Base-by-base conservation (phyloP, 164 flowering plant genomes). In the Annona squamosa region DNA sequence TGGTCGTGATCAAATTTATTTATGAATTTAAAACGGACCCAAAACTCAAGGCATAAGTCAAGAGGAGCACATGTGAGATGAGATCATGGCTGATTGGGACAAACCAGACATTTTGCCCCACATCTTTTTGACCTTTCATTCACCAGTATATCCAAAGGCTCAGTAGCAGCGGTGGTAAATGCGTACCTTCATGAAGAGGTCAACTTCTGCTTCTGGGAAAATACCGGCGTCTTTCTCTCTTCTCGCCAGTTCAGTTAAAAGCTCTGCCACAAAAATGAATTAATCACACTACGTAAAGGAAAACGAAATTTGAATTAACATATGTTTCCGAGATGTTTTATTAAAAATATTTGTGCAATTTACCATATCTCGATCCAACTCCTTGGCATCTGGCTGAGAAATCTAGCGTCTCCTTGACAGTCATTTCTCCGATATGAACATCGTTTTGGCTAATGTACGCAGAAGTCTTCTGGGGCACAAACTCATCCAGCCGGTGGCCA, bases 331-430 rank as follows among this genome's bases (percentile, higher is more conserved):
- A 52, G 9, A 52, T 4, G 52, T 9, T 0, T 10, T 16, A 52
- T 52, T 52, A 6, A 52, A 52, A 52, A 52, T 52, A 52, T 10
- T 52, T 52, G 13, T 9, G 10, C 9, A 52, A 52, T 52, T 52
- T 88, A 96, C 99, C 99, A 66, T 92, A 90, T 81, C 93, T 78
- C 5, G 90, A 81, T 17, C 98, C 99, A 48, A 96, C 93, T 1
- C 99, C 99, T 79, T 87, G 99, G 77, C 95, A 96, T 48, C 98
- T 85, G 0, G 99, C 95, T 0, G 99, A 96, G 87, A 93, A 96
- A 84, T 93, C 99, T 10, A 96, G 78, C 41, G 97, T 93, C 83
- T 96, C 99, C 82, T 89, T 92, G 0, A 96, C 99, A 1, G 99
- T 96, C 92, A 96, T 86, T 78, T 84, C 92, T 70, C 94, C 97